These are phyloP conservation scores for Musa balbisiana DNA, from an alignment of 202 grass and related monocot species.

Conservation along the genomic window DNA sequence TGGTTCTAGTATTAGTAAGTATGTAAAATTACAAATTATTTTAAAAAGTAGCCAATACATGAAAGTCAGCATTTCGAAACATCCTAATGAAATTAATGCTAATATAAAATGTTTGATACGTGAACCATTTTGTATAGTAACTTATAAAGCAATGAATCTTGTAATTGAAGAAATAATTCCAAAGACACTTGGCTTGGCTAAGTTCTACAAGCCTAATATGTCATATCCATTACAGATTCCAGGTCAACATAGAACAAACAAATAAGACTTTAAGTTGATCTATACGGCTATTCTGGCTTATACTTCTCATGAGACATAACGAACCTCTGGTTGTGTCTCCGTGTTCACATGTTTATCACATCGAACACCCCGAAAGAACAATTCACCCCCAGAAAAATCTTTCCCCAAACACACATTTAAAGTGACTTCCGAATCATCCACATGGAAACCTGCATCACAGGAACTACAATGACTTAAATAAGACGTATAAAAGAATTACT, in stretches of 20 bases:
- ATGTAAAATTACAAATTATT: neutral
- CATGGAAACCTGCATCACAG: slow-evolving; percentile 71
- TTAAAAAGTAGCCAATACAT: neutral
- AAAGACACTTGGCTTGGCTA: neutral
- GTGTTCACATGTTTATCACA: slow-evolving; percentile 99
- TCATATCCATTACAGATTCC: neutral
- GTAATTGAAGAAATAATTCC: neutral
- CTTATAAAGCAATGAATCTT: neutral
- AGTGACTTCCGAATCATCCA: slow-evolving; percentile 97
- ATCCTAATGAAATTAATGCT: neutral
- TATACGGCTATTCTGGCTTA: neutral
- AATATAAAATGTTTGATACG: neutral
- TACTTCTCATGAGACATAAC: slow-evolving; percentile 3
- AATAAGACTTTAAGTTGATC: neutral
- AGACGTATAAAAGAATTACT: neutral
- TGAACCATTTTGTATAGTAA: neutral
- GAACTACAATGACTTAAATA: slow-evolving; percentile 24
- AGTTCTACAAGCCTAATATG: neutral
- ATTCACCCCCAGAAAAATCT: slow-evolving; percentile 92
- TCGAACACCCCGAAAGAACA: slow-evolving; percentile 85
- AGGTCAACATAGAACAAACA: neutral
- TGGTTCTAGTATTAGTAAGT: neutral
- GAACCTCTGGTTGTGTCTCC: slow-evolving; percentile 68
- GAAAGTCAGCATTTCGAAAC: neutral
- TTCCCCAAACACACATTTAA: slow-evolving; percentile 96